These are phyloP conservation scores for Marasmius fiardii DNA, from an alignment of 1,284 basidiomycete species.

Conservation along the genomic window DNA sequence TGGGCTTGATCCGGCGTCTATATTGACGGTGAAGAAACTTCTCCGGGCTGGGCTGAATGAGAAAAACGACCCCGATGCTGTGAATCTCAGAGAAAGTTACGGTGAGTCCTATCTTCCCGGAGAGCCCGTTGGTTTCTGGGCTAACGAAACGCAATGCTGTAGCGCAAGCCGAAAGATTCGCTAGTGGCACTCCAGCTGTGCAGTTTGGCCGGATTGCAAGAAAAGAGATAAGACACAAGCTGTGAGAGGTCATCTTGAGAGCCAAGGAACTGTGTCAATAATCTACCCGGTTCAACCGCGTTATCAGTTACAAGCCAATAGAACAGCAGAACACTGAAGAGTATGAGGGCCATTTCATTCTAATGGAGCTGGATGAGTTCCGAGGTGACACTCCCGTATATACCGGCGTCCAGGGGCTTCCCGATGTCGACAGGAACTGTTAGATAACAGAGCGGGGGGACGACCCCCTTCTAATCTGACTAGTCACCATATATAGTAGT, in stretches of 20 bases:
- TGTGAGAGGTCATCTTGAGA: conserved; percentile 30
- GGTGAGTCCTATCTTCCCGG: conserved; percentile 27
- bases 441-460: too few relatives aligned
- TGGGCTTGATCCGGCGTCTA: conserved; percentile 50
- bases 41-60: conserved; percentile 55
- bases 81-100: conserved; percentile 67
- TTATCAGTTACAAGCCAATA: not conserved
- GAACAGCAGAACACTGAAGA: not conserved
- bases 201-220: conserved; percentile 57
- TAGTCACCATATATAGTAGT: too few relatives aligned
- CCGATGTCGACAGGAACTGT: too few relatives aligned
- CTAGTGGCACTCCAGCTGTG: conserved; percentile 48
- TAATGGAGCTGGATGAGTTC: too few relatives aligned
- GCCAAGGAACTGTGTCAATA: too few relatives aligned
- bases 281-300: too few relatives aligned
- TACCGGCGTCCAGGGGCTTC: too few relatives aligned
- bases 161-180: conserved; percentile 60
- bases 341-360: too few relatives aligned
- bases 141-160: not conserved
- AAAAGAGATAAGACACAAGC: conserved; percentile 64
- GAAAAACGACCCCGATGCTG: conserved; percentile 61
- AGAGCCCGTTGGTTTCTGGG: not conserved
- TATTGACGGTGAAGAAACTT: conserved; percentile 52
- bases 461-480: too few relatives aligned
- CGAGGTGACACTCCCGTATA: too few relatives aligned